phyloP scores from a whole-genome alignment of 2,329 filamentous ascomycete genomes.

The Ramularia collo-cygni region DNA sequence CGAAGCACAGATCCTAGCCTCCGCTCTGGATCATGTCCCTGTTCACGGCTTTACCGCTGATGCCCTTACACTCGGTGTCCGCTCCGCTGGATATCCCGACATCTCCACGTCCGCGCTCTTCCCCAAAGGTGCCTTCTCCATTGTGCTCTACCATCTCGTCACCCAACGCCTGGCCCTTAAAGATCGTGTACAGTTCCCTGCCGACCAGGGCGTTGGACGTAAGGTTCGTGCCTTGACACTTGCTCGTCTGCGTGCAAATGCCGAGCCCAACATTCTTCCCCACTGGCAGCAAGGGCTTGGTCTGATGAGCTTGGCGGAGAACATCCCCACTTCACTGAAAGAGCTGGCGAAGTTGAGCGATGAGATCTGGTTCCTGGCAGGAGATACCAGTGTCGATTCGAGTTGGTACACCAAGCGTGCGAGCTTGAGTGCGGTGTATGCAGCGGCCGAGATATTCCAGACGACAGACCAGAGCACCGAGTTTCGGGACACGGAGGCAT shows the following conservation, averaged over 20 bases:
- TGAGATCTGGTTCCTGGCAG: slow-evolving; percentile 84
- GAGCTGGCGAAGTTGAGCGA: slow-evolving; percentile 81
- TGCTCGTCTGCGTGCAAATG: slow-evolving; percentile 70
- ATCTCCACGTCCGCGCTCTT: slow-evolving; percentile 73
- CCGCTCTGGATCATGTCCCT: slow-evolving; percentile 74
- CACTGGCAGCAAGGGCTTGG: slow-evolving; percentile 89
- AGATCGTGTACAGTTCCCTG: slow-evolving; percentile 39
- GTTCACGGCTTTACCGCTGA: slow-evolving; percentile 71
- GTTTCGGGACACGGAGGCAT: slow-evolving; percentile 71
- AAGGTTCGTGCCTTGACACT: slow-evolving; percentile 68
- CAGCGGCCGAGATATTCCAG: slow-evolving; percentile 79
- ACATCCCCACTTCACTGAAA: slow-evolving; percentile 65
- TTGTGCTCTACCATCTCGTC: slow-evolving; percentile 72
- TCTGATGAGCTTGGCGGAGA: slow-evolving; percentile 77
- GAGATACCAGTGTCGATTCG: slow-evolving; percentile 72
- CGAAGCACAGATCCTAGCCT: slow-evolving; percentile 71
- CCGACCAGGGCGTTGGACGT: slow-evolving; percentile 44
- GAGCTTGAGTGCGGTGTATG: slow-evolving; percentile 60
- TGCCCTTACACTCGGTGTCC: slow-evolving; percentile 68
- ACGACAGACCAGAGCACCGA: slow-evolving; percentile 71
- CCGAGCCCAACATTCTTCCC: slow-evolving; percentile 52
- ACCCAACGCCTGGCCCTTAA: slow-evolving; percentile 57
- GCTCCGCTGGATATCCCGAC: slow-evolving; percentile 78
- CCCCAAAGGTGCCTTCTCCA: slow-evolving; percentile 69
- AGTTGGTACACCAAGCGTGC: slow-evolving; percentile 79